Evolutionary conservation across 345 rosid genomes (phyloP), one percentile per base, ranked within the genome.

Genomic region (Pseudoturritis turrita): DNA sequence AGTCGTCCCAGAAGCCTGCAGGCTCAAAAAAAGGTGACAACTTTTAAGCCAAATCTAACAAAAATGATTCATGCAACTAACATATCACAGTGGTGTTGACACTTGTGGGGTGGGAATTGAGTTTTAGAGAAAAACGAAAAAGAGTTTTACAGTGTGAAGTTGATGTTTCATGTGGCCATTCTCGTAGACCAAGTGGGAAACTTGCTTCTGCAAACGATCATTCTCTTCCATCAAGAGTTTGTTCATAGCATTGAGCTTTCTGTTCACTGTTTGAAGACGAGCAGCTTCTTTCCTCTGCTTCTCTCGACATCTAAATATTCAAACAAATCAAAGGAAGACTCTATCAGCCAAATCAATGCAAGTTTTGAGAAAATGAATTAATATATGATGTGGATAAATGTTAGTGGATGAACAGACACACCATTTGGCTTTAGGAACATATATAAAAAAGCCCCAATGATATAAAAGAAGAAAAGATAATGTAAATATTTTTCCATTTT

Each of bases 171-270:
- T 88, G 83, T 65, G 85, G 33, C 98, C 96, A 78, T 94, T 94
- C 76, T 94, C 96, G 44, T 91, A 94, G 60, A 94, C 97, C 82
- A 94, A 82, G 29, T 94, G 93, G 0, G 98, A 94, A 58, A 94
- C 97, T 85, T 94, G 98, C 86, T 94, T 94, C 86, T 94, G 98
- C 68, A 94, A 64, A 37, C 98, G 88, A 69, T 94, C 98, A 77
- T 94, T 94, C 87, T 94, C 98, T 83, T 94, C 98, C 97, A 94
- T 89, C 80, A 94, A 76, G 77, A 94, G 85, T 79, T 94, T 94
- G 78, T 94, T 94, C 97, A 94, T 89, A 23, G 98, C 95, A 79
- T 75, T 62, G 62, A 94, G 88, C 84, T 94, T 94, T 72, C 90
- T 81, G 77, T 94, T 94, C 54, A 94, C 98, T 0, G 90, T 85